Conservation (phyloP, 164 flowering plant genomes). For the Vitis riparia region DNA sequence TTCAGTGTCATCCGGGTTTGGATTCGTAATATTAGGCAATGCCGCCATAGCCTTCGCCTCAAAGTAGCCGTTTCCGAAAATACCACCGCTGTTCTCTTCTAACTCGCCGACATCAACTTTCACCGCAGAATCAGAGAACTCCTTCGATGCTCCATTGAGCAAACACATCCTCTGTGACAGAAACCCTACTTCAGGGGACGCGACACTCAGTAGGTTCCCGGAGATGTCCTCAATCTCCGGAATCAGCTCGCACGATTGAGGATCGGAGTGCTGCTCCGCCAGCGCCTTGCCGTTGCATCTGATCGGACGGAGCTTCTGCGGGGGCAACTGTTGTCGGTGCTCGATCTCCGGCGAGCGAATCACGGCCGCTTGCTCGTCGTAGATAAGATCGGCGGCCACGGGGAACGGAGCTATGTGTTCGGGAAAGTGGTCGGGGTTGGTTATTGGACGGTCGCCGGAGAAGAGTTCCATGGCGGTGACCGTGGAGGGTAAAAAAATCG, state of each 20-base stretch:
- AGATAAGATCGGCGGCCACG: slow-evolving; percentile 12
- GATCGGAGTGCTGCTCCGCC: background rate
- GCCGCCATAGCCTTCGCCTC: slow-evolving; percentile 3
- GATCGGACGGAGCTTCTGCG: slow-evolving; percentile 60
- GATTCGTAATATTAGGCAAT: slow-evolving; percentile 4
- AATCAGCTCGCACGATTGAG: background rate
- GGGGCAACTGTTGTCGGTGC: slow-evolving; percentile 19
- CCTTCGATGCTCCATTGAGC: background rate
- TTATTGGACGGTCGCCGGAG: slow-evolving; percentile 21
- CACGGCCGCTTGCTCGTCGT: slow-evolving; percentile 8
- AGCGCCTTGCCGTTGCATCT: slow-evolving; percentile 25
- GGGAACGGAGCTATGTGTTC: slow-evolving; percentile 30
- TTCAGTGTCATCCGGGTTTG: too few relatives aligned
- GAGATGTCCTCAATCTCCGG: slow-evolving; percentile 6
- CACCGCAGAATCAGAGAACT: slow-evolving; percentile 5
- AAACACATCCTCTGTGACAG: background rate
- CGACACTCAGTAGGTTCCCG: background rate
- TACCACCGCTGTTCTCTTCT: background rate
- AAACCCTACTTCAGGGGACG: slow-evolving; percentile 8
- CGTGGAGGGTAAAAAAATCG: slow-evolving; percentile 3
- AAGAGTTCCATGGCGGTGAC: slow-evolving; percentile 14
- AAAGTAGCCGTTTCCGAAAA: slow-evolving; percentile 9
- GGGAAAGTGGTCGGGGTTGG: slow-evolving; percentile 22
- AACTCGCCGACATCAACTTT: too few relatives aligned
- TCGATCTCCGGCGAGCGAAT: slow-evolving; percentile 4